These are phyloP conservation scores for Leccinum ponderosum DNA, from an alignment of 1,284 basidiomycete species.

Conservation along the genomic window DNA sequence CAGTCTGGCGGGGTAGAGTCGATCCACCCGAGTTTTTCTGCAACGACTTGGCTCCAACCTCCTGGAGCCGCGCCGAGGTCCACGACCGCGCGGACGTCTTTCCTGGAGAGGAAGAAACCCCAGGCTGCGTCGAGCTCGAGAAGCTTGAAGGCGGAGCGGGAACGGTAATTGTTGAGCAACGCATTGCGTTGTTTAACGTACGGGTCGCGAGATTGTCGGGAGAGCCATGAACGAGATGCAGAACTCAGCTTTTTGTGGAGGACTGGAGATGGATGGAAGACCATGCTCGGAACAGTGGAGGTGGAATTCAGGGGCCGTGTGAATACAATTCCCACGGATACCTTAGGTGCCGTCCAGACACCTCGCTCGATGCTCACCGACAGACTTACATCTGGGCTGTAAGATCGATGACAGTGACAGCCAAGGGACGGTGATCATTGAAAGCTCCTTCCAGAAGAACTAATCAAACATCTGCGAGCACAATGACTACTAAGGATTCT, in stretches of 20 bases:
- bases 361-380: no score
- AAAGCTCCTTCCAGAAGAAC: no score
- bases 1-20: background rate
- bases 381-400: no score
- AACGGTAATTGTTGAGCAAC: slow-evolving; percentile 54
- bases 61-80: slow-evolving; percentile 89
- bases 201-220: slow-evolving; percentile 64
- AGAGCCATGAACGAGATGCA: slow-evolving; percentile 58
- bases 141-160: slow-evolving; percentile 86
- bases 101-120: slow-evolving; percentile 50
- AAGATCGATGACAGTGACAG: no score
- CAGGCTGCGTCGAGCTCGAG: slow-evolving; percentile 64
- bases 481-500: no score
- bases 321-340: background rate
- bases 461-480: no score
- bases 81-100: slow-evolving; percentile 61
- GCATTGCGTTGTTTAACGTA: slow-evolving; percentile 62
- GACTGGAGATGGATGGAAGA: slow-evolving; percentile 33
- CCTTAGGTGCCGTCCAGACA: no score
- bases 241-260: slow-evolving; percentile 33
- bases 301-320: no score
- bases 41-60: slow-evolving; percentile 86
- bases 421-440: no score
- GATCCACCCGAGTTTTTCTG: slow-evolving; percentile 53
- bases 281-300: slow-evolving; percentile 9